Base-by-base conservation (phyloP, 768 basidiomycete genomes). In the Hygrocybe coccinea region DNA sequence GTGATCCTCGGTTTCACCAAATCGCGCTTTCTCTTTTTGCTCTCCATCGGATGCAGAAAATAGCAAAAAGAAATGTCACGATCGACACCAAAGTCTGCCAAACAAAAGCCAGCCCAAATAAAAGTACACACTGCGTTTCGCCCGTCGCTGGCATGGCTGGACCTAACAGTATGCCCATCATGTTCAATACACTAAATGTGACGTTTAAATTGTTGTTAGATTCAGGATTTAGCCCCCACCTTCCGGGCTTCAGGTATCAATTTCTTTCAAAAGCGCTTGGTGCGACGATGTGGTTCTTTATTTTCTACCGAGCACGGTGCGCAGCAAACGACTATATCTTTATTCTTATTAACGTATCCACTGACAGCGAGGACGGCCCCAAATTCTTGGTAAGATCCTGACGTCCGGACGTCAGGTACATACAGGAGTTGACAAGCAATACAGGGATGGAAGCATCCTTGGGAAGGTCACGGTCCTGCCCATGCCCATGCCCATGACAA, bases 221-320 rank as follows among this genome's bases (percentile, higher is more conserved):
- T 63, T 72, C 85, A 72, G 94, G 92, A 61, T 95, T 95, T 65
- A 80, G 92, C 69, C 93, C 93, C 37, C 93, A 93, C 68, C 78
- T 93, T 25, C 90, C 92, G 8, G 83, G 87, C 11, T 77, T 83
- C 64, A 82, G 77, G 64, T 84, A 93, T 71, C 82, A 80, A 56
- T 83, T 91, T 69, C 78, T 95, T 29, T 81, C 88, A 24, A 94
- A 93, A 72, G 84, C 83, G 57, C 76, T 97, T 44, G 94, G 94
- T 48, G 94, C 93, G 34, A 82, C 85, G 22, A 95, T 97, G 94
- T 97, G 94, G 94, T 95, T 95, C 83, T 97, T 94, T 78, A 93
- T 97, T 68, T 95, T 97, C 78, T 97, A 95, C 74, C 85, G 94
- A 55, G 87, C 89, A 60, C 79, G 92, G 94, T 95, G 65, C 66